Conservation (phyloP, 306 rosid species). For the Sicyos edulis region DNA sequence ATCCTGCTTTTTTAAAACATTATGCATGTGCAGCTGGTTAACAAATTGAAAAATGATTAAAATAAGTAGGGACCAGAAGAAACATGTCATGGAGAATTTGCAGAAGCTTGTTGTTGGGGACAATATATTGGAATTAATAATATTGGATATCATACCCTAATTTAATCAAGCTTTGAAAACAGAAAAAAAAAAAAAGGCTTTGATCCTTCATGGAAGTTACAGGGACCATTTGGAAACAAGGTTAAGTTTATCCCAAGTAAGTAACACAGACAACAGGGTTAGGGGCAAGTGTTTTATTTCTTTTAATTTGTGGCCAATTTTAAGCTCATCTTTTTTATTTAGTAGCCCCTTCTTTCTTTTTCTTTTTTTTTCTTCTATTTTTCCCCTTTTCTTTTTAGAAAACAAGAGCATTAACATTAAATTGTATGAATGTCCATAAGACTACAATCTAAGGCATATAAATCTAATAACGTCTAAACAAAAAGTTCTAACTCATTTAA, state of each 20-base stretch:
- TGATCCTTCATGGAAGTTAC: too few species aligned
- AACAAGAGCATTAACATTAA: too few species aligned
- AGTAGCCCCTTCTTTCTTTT: too few species aligned
- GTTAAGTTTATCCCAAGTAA: slow-evolving; percentile 4
- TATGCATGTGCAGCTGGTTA: background rate
- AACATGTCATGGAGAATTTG: background rate
- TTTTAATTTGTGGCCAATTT: too few species aligned
- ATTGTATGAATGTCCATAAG: too few species aligned
- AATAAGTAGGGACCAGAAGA: slow-evolving; percentile 1
- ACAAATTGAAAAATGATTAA: background rate
- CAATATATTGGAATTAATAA: background rate
- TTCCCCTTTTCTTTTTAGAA: too few species aligned
- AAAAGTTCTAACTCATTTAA: background rate
- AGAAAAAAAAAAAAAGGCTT: too few species aligned
- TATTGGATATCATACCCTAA: slow-evolving; percentile 1
- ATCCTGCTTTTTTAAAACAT: background rate
- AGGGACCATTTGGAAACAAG: too few species aligned
- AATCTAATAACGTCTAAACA: too few species aligned
- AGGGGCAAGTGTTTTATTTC: background rate
- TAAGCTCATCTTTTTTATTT: too few species aligned
- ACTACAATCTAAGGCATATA: too few species aligned
- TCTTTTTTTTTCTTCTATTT: too few species aligned
- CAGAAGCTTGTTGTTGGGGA: slow-evolving; percentile 3
- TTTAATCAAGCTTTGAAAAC: background rate
- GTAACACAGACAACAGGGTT: background rate